These are phyloP conservation scores for Jaapia argillacea DNA, from an alignment of 768 basidiomycete species.

Conservation along the genomic window DNA sequence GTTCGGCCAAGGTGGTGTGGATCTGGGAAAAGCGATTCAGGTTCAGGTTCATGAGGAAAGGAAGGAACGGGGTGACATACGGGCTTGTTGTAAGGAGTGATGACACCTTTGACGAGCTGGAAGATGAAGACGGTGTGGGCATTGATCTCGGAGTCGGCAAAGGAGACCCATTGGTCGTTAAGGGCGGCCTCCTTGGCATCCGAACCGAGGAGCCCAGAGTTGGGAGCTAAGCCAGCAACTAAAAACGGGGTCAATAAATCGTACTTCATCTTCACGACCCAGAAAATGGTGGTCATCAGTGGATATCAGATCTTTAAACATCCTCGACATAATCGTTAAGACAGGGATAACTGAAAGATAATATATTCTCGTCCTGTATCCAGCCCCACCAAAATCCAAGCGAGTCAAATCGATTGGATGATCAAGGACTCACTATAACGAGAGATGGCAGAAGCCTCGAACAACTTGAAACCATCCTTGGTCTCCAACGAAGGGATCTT, in stretches of 20 bases:
- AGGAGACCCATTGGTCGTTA: constrained; percentile 80
- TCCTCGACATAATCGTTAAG: constrained; percentile 55
- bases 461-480: constrained; percentile 66
- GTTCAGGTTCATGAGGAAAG: constrained; percentile 3
- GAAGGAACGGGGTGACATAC: constrained; percentile 22
- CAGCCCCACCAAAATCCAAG: constrained; percentile 15
- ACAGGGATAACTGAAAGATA: constrained; percentile 61
- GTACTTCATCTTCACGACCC: constrained; percentile 1
- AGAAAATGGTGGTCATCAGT: constrained; percentile 3
- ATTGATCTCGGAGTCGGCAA: constrained; percentile 59
- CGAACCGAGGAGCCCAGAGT: constrained; percentile 67
- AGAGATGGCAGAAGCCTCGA: constrained; percentile 74
- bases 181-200: constrained; percentile 57
- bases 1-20: constrained; percentile 45
- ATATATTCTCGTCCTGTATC: constrained; percentile 29
- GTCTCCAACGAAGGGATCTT: constrained; percentile 82
- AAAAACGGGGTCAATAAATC: constrained; percentile 1
- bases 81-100: constrained; percentile 71
- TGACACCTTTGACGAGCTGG: constrained; percentile 31
- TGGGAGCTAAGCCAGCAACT: constrained; percentile 75
- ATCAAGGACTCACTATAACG: constrained; percentile 66
- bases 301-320: constrained; percentile 29
- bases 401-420: constrained; percentile 7
- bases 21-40: constrained; percentile 27
- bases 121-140: constrained; percentile 24